phyloP scores from a whole-genome alignment of 768 basidiomycete genomes.

The Mycena floridula region DNA sequence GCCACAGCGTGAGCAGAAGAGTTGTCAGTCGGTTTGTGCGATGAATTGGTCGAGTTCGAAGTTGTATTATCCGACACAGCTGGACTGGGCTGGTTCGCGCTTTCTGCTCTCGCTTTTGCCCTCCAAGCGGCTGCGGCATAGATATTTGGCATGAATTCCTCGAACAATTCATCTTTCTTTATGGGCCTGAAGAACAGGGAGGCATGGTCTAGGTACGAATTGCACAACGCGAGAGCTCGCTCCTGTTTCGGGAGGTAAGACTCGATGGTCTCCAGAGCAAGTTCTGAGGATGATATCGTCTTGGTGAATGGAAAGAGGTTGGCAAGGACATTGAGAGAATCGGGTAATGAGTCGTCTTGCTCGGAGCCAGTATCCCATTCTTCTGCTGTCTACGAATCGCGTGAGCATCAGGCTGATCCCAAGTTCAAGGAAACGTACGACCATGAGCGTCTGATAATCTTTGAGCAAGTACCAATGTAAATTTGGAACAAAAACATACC shows the following conservation, averaged over 20 bases:
- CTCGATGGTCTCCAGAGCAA: slow-evolving; percentile 27
- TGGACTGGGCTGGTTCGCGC: no score
- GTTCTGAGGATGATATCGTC: background rate
- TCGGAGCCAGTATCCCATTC: slow-evolving; percentile 21
- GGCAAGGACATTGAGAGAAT: slow-evolving; percentile 25
- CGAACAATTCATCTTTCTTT: slow-evolving; percentile 40
- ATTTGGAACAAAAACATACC: slow-evolving; percentile 2
- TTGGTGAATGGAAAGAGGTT: slow-evolving; percentile 35
- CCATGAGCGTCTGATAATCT: slow-evolving; percentile 35
- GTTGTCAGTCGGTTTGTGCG: background rate
- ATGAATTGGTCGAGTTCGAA: background rate
- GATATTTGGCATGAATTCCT: slow-evolving; percentile 30
- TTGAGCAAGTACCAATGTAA: background rate
- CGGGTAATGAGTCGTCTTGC: slow-evolving; percentile 6
- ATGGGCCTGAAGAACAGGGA: slow-evolving; percentile 46
- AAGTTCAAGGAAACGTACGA: slow-evolving; percentile 16
- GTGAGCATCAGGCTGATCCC: background rate
- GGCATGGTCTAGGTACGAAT: slow-evolving; percentile 39
- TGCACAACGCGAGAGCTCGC: slow-evolving; percentile 32
- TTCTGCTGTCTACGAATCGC: slow-evolving; percentile 22
- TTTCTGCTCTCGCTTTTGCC: background rate
- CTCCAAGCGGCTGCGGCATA: slow-evolving; percentile 17
- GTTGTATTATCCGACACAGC: no score
- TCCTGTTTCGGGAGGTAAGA: slow-evolving; percentile 38
- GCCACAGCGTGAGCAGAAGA: slow-evolving; percentile 44